A percentile compares a stretch with the other conserved stretches of the same genome.
Conservation (phyloP, 805 yeast species). For the Kodamaea jinghongensis region DNA sequence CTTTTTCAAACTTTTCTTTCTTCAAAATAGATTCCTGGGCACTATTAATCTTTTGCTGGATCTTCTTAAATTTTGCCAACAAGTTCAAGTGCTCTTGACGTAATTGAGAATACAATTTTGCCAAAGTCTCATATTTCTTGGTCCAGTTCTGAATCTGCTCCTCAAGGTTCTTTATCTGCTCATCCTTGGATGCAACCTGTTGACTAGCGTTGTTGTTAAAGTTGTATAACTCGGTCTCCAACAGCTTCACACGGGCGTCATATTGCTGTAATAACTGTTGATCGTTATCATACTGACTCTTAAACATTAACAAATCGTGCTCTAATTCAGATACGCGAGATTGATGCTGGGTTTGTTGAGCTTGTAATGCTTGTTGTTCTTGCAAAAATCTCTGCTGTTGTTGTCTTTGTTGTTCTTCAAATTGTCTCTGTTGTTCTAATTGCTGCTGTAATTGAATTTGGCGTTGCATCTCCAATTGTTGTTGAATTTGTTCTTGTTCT, state of each 20-base stretch:
- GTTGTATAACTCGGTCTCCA: constrained; percentile 68
- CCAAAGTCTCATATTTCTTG: constrained; percentile 82
- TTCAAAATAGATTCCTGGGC: constrained; percentile 89
- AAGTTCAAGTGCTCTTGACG: constrained; percentile 88
- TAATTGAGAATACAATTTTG: constrained; percentile 83
- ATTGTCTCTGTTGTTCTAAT: constrained; percentile 65
- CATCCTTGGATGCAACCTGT: constrained; percentile 75
- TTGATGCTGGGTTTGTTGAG: constrained; percentile 69
- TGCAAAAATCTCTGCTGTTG: constrained; percentile 66
- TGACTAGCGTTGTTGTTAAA: constrained; percentile 64
- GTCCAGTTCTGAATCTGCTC: constrained; percentile 80
- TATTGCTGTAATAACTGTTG: constrained; percentile 82
- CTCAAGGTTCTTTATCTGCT: constrained; percentile 60
- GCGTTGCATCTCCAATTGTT: constrained; percentile 62
- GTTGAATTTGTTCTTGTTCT: constrained; percentile 59
- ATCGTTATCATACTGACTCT: constrained; percentile 82
- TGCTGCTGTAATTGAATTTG: constrained; percentile 67
- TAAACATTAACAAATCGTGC: constrained; percentile 69
- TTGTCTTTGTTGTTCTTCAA: constrained; percentile 71
- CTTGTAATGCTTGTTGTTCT: constrained; percentile 53
- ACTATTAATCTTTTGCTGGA: constrained; percentile 79
- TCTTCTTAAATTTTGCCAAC: constrained; percentile 71
- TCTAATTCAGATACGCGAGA: constrained; percentile 79
- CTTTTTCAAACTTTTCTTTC: constrained; percentile 78
- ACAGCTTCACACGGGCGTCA: constrained; percentile 76